These are phyloP conservation scores for Starmerella potacharoeniae DNA, from an alignment of 805 yeast genomes.

Conservation along the genomic window DNA sequence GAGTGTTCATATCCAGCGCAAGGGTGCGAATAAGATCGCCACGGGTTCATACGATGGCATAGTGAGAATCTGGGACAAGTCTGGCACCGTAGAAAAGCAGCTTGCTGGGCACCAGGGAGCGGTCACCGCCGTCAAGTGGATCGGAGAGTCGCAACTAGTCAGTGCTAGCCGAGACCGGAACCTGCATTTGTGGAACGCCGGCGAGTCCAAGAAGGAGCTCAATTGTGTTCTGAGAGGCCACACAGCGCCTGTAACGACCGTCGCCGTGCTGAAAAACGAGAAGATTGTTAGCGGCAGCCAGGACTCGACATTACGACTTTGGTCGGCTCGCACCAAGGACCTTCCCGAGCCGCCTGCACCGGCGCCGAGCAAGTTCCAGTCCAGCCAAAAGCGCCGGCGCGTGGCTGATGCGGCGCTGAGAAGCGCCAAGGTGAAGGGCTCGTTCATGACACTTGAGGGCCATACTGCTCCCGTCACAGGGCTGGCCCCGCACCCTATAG, in stretches of 20 bases:
- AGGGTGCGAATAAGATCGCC: slow-evolving; percentile 44
- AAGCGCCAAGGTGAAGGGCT: slow-evolving; percentile 66
- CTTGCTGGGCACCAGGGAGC: slow-evolving; percentile 83
- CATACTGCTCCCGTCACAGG: slow-evolving; percentile 84
- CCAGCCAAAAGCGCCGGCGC: slow-evolving; percentile 80
- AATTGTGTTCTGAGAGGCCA: slow-evolving; percentile 84
- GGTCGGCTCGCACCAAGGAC: slow-evolving; percentile 82
- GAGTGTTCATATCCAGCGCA: slow-evolving; percentile 42
- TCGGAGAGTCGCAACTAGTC: slow-evolving; percentile 61
- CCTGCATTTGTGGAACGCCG: slow-evolving; percentile 61
- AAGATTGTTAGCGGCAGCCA: slow-evolving; percentile 68
- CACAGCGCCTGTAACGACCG: slow-evolving; percentile 68
- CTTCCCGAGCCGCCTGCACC: slow-evolving; percentile 44
- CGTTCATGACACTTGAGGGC: slow-evolving; percentile 65
- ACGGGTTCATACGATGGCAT: slow-evolving; percentile 93
- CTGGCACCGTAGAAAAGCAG: slow-evolving; percentile 71
- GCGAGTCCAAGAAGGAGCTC: slow-evolving; percentile 39
- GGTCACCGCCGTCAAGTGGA: slow-evolving; percentile 70
- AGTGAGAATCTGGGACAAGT: slow-evolving; percentile 74
- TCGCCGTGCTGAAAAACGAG: slow-evolving; percentile 39
- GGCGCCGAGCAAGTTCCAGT: slow-evolving; percentile 41
- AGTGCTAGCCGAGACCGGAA: slow-evolving; percentile 85
- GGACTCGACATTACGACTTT: slow-evolving; percentile 68
- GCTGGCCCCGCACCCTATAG: slow-evolving; percentile 60
- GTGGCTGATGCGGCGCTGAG: slow-evolving; percentile 61